Evolutionary conservation across 495 filamentous ascomycete genomes (phyloP), one percentile per base, ranked within the genome.

Genomic region (Hypoxylon intermedium): DNA sequence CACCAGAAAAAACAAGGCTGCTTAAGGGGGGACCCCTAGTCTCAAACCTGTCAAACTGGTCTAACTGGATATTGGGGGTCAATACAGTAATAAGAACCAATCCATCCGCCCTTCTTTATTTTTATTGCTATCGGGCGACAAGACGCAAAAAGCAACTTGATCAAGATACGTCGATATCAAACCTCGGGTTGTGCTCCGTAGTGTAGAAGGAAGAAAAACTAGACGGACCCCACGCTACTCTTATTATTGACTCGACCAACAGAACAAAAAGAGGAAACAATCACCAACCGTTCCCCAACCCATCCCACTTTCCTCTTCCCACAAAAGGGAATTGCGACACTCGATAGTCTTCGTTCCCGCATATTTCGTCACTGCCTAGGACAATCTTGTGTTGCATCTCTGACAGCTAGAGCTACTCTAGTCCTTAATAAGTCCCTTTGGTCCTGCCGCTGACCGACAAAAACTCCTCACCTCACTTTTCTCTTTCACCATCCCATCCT

Each of bases 111-210:
- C n/a, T n/a, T n/a, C n/a, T n/a, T n/a, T n/a, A n/a, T 45, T 48
- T 58, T 58, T 40, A 50, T 65, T 65, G 40, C 26, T 52, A 65
- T 65, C 62, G 59, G 51, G 33, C 62, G 34, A 60, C 23, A 16
- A 40, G 38, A 60, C 21, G 24, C 24, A 34, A 37, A 51, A 51
- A 58, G 41, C n/a, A 52, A 43, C 26, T 40, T 41, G 50, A 65
- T 59, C 55, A 59, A 54, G 61, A 65, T 59, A 64, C 49, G 28
- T 51, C 13, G 31, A 58, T 21, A 9, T 37, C 4, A 43, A 15
- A 57, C 26, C 19, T 33, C 34, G 37, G 18, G 21, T 46, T 23
- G 4, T 40, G 23, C 58, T 36, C 44, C 11, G 15, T n/a, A n/a
- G n/a, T n/a, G n/a, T n/a, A 4, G 7, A 41, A 19, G 18, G 19